phyloP scores from a whole-genome alignment of 495 filamentous ascomycete species.

The Penicillium soppii region DNA sequence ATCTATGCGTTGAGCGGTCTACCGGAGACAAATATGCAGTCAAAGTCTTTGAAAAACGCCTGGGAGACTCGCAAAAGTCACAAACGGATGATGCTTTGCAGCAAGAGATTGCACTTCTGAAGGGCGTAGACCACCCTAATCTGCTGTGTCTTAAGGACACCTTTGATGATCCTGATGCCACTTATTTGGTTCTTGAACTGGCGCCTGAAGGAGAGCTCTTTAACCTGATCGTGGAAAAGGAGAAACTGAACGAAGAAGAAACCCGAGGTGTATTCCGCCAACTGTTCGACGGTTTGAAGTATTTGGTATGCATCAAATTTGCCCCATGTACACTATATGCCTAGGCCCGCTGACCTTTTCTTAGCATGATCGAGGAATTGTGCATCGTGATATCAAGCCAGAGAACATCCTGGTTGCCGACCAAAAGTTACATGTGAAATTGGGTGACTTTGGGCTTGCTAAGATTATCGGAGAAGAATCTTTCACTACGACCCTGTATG shows the following conservation, averaged over 20 bases:
- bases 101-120: conserved; percentile 93
- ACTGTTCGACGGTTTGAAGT: conserved; percentile 90
- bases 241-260: conserved; percentile 82
- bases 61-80: conserved; percentile 73
- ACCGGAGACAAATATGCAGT: conserved; percentile 85
- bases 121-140: conserved; percentile 95
- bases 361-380: conserved; percentile 95
- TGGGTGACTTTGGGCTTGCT: conserved; percentile 95
- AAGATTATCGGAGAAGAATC: conserved; percentile 99
- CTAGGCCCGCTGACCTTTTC: conserved; percentile 30
- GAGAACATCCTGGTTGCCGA: conserved; percentile 94
- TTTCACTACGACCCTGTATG: conserved; percentile 90
- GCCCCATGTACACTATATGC: not conserved
- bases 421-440: conserved; percentile 79
- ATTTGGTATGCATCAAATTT: conserved; percentile 63
- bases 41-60: conserved; percentile 86
- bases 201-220: conserved; percentile 93
- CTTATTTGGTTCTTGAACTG: conserved; percentile 90
- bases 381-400: conserved; percentile 98
- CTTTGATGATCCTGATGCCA: conserved; percentile 86
- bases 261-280: conserved; percentile 85
- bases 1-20: conserved; percentile 81
- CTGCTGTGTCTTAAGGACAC: conserved; percentile 92
- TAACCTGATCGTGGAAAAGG: conserved; percentile 85
- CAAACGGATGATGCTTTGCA: conserved; percentile 76